Evolutionary conservation across 1,284 basidiomycete genomes (phyloP).

Genomic region (Salmacisia buchloeana): DNA sequence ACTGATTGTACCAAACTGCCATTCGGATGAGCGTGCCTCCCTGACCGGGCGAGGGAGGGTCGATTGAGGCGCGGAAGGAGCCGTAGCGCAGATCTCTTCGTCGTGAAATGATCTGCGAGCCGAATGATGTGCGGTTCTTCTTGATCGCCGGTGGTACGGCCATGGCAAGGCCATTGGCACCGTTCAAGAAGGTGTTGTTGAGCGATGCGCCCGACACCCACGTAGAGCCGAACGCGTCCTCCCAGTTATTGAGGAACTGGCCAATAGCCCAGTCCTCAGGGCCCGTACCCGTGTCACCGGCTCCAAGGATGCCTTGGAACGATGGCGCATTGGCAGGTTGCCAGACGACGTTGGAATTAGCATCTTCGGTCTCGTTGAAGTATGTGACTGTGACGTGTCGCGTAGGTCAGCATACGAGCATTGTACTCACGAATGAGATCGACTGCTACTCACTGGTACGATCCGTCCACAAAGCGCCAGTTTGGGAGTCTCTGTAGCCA

Average conservation of each 20-base stretch:
- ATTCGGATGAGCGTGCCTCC: conserved; percentile 5
- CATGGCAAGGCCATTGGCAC: conserved; percentile 18
- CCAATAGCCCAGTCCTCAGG: conserved; percentile 26
- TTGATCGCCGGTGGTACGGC: conserved; percentile 28
- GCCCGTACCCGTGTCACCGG: conserved; percentile 1
- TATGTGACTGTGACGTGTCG: conserved; percentile 33
- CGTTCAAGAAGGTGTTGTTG: conserved; percentile 31
- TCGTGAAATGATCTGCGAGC: conserved; percentile 32
- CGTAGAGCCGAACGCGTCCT: conserved; percentile 30
- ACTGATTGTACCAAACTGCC: conserved; percentile 9
- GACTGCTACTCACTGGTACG: neutral
- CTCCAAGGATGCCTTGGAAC: conserved; percentile 20
- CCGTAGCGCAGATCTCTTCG: conserved; percentile 41
- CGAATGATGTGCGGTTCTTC: conserved; percentile 29
- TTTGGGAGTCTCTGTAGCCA: neutral
- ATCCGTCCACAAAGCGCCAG: neutral
- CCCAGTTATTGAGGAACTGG: conserved; percentile 33
- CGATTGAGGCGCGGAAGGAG: conserved; percentile 33
- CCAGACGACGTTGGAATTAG: conserved; percentile 23
- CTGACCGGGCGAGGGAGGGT: conserved; percentile 26
- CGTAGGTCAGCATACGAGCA: neutral
- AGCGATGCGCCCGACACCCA: conserved; percentile 29
- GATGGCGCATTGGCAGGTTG: conserved; percentile 23
- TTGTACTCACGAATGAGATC: neutral
- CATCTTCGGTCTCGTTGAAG: conserved; percentile 38